Evolutionary conservation across 371 early-diverging fungal species (phyloP), one percentile per base, ranked within the genome.

Genomic region (Mortierella sp.): DNA sequence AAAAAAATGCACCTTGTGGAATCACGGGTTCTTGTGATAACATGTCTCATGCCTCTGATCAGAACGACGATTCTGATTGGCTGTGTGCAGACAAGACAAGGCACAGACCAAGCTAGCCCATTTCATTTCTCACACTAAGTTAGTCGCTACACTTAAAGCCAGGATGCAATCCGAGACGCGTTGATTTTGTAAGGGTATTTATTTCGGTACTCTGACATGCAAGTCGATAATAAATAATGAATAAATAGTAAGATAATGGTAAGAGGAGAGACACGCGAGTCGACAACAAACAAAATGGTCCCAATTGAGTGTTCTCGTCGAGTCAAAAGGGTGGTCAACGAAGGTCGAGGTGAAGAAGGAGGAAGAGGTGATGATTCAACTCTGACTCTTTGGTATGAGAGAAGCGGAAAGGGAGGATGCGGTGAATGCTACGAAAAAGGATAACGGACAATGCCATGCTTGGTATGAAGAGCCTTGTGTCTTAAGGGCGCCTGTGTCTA

Each of bases 301-400:
- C 60, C 60, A 60, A 14, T 60, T 14, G 31, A 5, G 16, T 31
- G 60, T 31, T 10, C 50, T 50, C 50, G 16, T 50, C 44, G 71
- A 8, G 48, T 65, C 38, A 65, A 65, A 21, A 16, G 21, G 34
- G 16, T 63, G 0, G 50, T 63, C 63, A 34, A 50, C 55, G n/a
- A 55, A 42, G 47, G 71, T 70, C 21, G 19, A 54, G 34, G 54
- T 54, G 54, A 52, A 73, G 65, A 73, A 42, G 68, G 68, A 68
- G 21, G 54, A n/a, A 8, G 24, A 31, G 55, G 26, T 8, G 21
- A 19, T 24, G 58, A 34, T 75, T 63, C 63, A 58, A 63, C 58
- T 75, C 75, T 45, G 58, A 63, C 50, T 58, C 48, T 28, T 38
- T 45, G 48, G 58, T 60, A 75, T 58, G 65, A 48, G 48, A 52